Evolutionary conservation across 345 rosid genomes (phyloP).

Genomic region (Populus deltoides): DNA sequence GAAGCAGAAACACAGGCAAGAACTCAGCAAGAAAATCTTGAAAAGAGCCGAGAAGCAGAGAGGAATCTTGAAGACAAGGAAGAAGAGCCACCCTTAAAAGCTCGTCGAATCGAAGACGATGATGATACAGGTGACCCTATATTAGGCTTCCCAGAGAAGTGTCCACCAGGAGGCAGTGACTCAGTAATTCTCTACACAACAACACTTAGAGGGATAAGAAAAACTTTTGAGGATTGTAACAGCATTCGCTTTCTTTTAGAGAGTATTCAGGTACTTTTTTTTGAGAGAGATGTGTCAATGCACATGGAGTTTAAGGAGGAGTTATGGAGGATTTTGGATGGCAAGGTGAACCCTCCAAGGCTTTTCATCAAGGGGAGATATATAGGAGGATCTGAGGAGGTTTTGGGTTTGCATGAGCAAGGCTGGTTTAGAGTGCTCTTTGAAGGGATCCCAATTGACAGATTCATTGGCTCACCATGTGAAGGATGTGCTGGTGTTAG

Average conservation of each 20-base stretch:
- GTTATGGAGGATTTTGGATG: conserved; percentile 21
- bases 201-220: conserved; percentile 24
- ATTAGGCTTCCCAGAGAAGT: conserved; percentile 45
- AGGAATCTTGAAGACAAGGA: conserved; percentile 10
- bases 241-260: conserved; percentile 27
- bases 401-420: conserved; percentile 23
- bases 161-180: conserved; percentile 72
- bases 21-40: conserved; percentile 15
- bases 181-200: conserved; percentile 30
- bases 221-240: conserved; percentile 33
- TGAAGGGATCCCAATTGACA: conserved; percentile 21
- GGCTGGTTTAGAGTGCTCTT: conserved; percentile 23
- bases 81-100: conserved; percentile 45
- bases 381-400: conserved; percentile 33
- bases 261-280: conserved; percentile 22
- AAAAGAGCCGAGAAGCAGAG: conserved; percentile 1
- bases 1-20: conserved; percentile 9
- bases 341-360: conserved; percentile 23
- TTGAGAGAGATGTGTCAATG: conserved; percentile 33
- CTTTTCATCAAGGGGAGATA: conserved; percentile 31
- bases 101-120: conserved; percentile 32
- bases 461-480: conserved; percentile 11
- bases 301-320: conserved; percentile 31
- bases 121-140: conserved; percentile 35
- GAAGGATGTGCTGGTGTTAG: conserved; percentile 25